These are phyloP conservation scores for Lipomyces yamadae DNA, from an alignment of 805 yeast species.

Conservation along the genomic window DNA sequence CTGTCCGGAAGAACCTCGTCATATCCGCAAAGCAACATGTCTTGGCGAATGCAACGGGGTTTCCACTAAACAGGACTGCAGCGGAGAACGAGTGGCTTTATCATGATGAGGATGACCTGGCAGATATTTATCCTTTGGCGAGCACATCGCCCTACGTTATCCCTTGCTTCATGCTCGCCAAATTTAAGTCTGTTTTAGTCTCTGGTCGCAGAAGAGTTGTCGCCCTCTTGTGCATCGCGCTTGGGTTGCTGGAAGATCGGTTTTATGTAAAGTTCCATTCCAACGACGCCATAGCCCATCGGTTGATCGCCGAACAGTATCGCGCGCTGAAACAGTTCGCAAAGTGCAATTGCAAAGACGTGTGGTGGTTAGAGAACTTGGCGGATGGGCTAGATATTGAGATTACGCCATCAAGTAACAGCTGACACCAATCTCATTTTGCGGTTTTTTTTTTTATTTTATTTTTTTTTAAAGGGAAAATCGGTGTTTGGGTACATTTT, in stretches of 20 bases:
- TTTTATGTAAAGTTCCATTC: constrained; percentile 77
- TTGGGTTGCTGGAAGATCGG: constrained; percentile 83
- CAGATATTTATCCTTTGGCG: constrained; percentile 85
- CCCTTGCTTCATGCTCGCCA: constrained; percentile 22
- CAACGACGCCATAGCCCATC: constrained; percentile 86
- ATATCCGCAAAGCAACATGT: constrained; percentile 13
- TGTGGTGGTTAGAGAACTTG: constrained; percentile 30
- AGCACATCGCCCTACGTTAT: constrained; percentile 76
- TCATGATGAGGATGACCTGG: constrained; percentile 81
- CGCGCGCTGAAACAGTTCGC: constrained; percentile 22
- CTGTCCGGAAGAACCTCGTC: constrained; percentile 12
- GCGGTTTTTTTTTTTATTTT: too few relatives aligned
- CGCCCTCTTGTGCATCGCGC: constrained; percentile 81
- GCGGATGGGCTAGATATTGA: constrained; percentile 28
- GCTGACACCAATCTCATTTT: neutral
- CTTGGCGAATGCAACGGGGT: neutral
- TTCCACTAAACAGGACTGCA: neutral
- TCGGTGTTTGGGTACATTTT: neutral
- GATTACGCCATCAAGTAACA: neutral
- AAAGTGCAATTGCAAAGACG: constrained; percentile 5
- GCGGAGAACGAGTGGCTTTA: constrained; percentile 13
- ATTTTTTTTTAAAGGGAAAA: too few relatives aligned
- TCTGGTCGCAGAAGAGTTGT: constrained; percentile 79
- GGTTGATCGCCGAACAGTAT: constrained; percentile 58
- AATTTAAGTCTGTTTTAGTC: constrained; percentile 58